These are phyloP conservation scores for Nicotiana rustica DNA, from an alignment of 305 asterid genomes.

Conservation along the genomic window DNA sequence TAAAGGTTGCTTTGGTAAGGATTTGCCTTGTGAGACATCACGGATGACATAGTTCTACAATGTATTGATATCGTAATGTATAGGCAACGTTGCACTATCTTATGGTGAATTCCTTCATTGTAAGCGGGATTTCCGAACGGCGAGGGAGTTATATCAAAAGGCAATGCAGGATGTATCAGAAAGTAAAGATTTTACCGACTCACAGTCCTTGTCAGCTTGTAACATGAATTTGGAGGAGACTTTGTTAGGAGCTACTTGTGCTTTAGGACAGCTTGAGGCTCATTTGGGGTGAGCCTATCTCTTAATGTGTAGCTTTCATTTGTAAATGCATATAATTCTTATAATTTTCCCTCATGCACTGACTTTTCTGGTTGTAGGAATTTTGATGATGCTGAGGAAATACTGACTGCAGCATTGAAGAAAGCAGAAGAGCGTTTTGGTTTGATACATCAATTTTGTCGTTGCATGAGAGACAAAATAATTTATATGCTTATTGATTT, in stretches of 20 bases:
- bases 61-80: constrained; percentile 42
- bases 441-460: constrained; percentile 38
- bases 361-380: constrained; percentile 59
- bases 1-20: constrained; percentile 58
- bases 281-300: constrained; percentile 67
- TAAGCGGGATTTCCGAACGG: constrained; percentile 58
- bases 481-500: constrained; percentile 29
- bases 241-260: constrained; percentile 77
- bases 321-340: neutral
- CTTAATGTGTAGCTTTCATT: constrained; percentile 9
- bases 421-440: constrained; percentile 77
- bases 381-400: constrained; percentile 79
- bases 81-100: constrained; percentile 81
- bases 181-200: constrained; percentile 52
- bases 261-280: constrained; percentile 94
- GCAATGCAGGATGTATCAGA: constrained; percentile 61
- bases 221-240: constrained; percentile 81
- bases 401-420: constrained; percentile 70
- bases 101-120: constrained; percentile 86
- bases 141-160: constrained; percentile 71
- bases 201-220: constrained; percentile 73
- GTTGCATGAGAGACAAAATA: constrained; percentile 20
- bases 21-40: constrained; percentile 33
- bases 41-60: constrained; percentile 27
- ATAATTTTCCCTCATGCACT: constrained; percentile 15